Evolutionary conservation across 2,329 filamentous ascomycete genomes (phyloP).

Genomic region (Aciculosporium take): DNA sequence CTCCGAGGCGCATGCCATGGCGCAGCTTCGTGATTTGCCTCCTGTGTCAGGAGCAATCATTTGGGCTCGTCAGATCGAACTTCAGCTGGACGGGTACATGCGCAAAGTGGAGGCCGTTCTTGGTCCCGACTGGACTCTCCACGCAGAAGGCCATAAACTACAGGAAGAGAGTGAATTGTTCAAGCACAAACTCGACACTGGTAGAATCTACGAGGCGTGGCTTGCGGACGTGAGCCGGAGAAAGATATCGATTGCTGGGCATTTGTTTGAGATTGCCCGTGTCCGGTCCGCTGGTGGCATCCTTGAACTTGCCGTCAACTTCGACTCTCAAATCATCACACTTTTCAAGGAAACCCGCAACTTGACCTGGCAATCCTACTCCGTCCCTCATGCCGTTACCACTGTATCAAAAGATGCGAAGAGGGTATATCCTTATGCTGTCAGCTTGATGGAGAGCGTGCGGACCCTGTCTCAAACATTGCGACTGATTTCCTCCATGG

Average conservation of each 20-base stretch:
- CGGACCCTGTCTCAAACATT: constrained; percentile 81
- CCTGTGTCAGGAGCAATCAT: constrained; percentile 96
- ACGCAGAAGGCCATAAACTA: constrained; percentile 88
- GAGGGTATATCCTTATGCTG: constrained; percentile 91
- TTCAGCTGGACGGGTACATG: constrained; percentile 93
- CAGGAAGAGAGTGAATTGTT: constrained; percentile 86
- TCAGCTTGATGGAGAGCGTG: constrained; percentile 98
- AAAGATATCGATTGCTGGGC: constrained; percentile 81
- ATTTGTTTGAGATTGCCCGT: constrained; percentile 77
- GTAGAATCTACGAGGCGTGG: constrained; percentile 92
- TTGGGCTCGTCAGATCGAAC: constrained; percentile 93
- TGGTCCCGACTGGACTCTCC: constrained; percentile 84
- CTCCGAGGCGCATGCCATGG: constrained; percentile 96
- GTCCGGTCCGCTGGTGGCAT: constrained; percentile 83
- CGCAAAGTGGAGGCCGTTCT: constrained; percentile 97
- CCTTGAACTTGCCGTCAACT: constrained; percentile 84
- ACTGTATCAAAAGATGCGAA: constrained; percentile 98
- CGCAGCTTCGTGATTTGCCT: constrained; percentile 85
- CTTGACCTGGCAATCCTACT: constrained; percentile 85
- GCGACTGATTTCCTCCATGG: constrained; percentile 71
- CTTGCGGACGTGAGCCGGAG: constrained; percentile 75
- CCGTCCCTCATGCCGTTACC: constrained; percentile 84
- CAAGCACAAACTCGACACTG: constrained; percentile 88
- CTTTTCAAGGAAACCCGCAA: constrained; percentile 98
- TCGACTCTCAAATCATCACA: constrained; percentile 91